These are phyloP conservation scores for Umbelopsis sp. DNA, from an alignment of 371 early-diverging fungal genomes.

Conservation along the genomic window DNA sequence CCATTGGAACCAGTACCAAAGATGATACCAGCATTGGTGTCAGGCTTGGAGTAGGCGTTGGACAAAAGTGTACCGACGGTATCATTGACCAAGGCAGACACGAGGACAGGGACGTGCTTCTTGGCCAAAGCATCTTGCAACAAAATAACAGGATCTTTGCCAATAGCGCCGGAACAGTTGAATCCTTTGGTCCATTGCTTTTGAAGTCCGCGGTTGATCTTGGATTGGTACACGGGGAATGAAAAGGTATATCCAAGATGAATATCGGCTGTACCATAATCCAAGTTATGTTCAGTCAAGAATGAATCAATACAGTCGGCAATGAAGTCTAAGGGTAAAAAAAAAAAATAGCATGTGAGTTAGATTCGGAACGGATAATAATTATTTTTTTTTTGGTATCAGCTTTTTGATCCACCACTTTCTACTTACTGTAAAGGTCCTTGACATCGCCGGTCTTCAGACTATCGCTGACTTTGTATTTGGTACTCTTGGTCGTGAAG, in stretches of 20 bases:
- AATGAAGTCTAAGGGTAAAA: constrained; percentile 67
- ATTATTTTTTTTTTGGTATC: too few species aligned
- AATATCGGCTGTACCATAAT: constrained; percentile 40
- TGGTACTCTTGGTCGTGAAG: constrained; percentile 69
- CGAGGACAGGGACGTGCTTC: constrained; percentile 72
- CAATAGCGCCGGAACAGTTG: constrained; percentile 75
- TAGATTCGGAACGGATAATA: too few species aligned
- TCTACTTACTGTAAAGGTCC: constrained; percentile 45
- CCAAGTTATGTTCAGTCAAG: constrained; percentile 61
- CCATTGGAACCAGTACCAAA: constrained; percentile 97
- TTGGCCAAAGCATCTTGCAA: constrained; percentile 85
- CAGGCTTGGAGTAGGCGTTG: constrained; percentile 82
- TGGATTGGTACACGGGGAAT: constrained; percentile 88
- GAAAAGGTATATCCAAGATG: constrained; percentile 95
- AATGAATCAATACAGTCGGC: constrained; percentile 87
- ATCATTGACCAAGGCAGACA: constrained; percentile 94
- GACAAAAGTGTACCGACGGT: constrained; percentile 93
- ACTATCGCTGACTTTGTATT: constrained; percentile 80
- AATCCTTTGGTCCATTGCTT: constrained; percentile 96
- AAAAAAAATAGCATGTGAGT: too few species aligned
- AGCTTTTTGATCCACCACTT: too few species aligned
- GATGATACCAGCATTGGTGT: constrained; percentile 87
- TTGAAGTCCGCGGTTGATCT: constrained; percentile 76
- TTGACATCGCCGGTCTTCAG: constrained; percentile 70
- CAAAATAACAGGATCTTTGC: constrained; percentile 85